These are phyloP conservation scores for Acanthamoeba quina DNA, from an alignment of 208 protist genomes.

Conservation along the genomic window DNA sequence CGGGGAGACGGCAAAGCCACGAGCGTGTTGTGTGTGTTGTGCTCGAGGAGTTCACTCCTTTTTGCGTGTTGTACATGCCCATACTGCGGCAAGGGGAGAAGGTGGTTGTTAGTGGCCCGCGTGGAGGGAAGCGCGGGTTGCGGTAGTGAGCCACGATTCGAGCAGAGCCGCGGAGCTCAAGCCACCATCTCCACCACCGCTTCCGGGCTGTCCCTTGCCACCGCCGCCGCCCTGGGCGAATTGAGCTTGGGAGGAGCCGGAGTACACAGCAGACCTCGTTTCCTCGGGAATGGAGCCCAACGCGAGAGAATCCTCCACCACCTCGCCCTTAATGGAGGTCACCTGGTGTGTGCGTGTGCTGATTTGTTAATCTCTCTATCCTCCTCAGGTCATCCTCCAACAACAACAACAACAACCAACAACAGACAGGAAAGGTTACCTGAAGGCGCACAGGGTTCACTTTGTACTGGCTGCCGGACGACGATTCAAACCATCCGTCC, in stretches of 20 bases:
- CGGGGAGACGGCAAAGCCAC: no score
- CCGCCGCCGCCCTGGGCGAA: neutral
- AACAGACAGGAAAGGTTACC: neutral
- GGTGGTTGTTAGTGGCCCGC: no score
- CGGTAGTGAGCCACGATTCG: neutral
- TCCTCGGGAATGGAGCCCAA: neutral
- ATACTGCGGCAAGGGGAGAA: no score
- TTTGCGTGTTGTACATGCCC: no score
- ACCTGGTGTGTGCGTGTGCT: neutral
- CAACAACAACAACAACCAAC: neutral
- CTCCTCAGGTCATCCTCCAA: no score
- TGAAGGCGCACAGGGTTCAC: neutral
- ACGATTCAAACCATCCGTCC: neutral
- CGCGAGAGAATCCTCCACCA: neutral
- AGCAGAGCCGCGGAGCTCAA: neutral
- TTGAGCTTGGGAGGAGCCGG: neutral
- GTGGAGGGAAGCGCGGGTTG: no score
- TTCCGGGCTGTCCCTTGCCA: neutral
- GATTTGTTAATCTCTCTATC: no score
- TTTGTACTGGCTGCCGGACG: neutral
- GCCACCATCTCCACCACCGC: neutral
- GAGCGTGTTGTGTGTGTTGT: no score
- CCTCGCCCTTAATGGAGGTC: neutral
- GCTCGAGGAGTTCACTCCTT: no score
- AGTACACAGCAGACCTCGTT: neutral